Evolutionary conservation across 2,329 filamentous ascomycete genomes (phyloP).

Genomic region (Magnaporthiopsis rhizophila): DNA sequence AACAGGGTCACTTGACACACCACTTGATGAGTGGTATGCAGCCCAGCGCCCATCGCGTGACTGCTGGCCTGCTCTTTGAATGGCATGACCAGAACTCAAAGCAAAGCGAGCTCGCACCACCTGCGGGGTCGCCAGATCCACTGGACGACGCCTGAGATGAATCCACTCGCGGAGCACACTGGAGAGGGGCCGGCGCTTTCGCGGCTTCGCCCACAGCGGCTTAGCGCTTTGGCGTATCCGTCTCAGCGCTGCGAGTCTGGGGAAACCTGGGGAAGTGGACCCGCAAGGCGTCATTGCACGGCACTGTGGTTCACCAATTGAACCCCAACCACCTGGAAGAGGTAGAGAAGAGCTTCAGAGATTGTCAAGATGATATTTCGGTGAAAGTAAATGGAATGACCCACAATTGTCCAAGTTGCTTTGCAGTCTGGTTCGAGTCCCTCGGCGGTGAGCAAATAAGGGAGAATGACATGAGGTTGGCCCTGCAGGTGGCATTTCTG

Average conservation of each 20-base stretch:
- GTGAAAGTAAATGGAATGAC: neutral
- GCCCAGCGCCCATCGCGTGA: constrained; percentile 2
- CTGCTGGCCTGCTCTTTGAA: neutral
- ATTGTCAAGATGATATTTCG: neutral
- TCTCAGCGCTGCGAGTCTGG: neutral
- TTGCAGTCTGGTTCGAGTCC: neutral
- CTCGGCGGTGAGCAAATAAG: neutral
- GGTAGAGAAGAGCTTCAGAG: no score
- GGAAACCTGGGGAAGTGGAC: constrained; percentile 6
- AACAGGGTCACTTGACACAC: constrained; percentile 3
- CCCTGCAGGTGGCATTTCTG: neutral
- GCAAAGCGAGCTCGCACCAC: neutral
- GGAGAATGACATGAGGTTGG: neutral
- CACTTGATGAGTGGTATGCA: neutral
- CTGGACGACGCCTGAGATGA: neutral
- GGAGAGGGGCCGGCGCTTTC: neutral
- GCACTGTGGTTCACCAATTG: neutral
- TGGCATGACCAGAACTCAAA: neutral
- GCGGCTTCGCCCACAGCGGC: neutral
- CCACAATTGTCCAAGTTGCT: neutral
- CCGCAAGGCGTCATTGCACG: neutral
- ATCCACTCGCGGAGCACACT: neutral
- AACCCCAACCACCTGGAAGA: neutral
- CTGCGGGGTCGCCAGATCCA: neutral
- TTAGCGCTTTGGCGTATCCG: neutral